Evolutionary conservation across 139 green algal species (phyloP), one percentile per base, ranked within the genome.

Genomic region (Edaphochlamys debaryana): DNA sequence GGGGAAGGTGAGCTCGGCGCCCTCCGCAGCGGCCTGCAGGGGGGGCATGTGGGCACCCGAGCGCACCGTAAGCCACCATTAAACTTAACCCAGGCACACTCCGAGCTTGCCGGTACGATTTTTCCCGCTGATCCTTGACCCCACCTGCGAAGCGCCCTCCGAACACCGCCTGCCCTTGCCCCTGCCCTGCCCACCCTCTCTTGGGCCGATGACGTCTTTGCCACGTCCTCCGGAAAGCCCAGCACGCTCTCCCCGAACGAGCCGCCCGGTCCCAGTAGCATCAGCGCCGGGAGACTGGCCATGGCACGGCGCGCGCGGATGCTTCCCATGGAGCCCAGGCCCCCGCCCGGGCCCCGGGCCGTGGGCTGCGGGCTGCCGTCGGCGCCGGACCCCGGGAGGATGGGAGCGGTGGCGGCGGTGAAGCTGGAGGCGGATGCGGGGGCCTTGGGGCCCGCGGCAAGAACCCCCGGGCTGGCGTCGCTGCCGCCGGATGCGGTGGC

Each of bases 171-270:
- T 29, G 6, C 4, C 27, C 30, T 40, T 19, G 36, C 23, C 42
- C 30, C 9, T 36, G 3, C 38, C 69, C n/a, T 5, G 32, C 42
- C 9, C 69, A 25, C 15, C 30, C 70, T n/a, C 48, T 17, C 23
- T 22, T 3, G 20, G 25, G 20, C 23, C 50, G 25, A 19, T 29
- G 20, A 17, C 50, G 9, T 22, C 50, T 58, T 58, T 25, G 70
- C 58, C 9, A 62, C 30, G 56, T 81, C 75, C 32, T 62, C 75
- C 29, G 76, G 76, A 34, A 67, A 82, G 5, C 76, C 76, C 32
- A 82, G 64, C 40, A 82, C 62, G 63, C 76, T 66, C 34, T 82
- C 76, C 11, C 76, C 76, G 22, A 82, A 82, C 11, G 63, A 74
- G 32, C 76, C 76, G 11, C 76, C 76, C 3, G 76, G 76, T 0